Base-by-base conservation (phyloP, 208 protist species). In the Jaenimonas drosophilae region DNA sequence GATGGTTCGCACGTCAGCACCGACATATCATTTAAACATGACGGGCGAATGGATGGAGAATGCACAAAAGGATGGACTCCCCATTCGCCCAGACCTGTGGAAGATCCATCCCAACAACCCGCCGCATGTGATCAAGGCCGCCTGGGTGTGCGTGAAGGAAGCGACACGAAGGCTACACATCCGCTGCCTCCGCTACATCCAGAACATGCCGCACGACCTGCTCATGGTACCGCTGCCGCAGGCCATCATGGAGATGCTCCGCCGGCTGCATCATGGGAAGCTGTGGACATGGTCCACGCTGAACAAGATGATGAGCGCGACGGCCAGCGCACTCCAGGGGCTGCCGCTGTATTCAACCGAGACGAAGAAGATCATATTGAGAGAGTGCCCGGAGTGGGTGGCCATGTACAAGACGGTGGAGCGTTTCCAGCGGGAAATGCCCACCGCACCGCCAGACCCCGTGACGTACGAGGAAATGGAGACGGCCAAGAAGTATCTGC, bases 151-250 rank as follows among this genome's bases (percentile, higher is more conserved):
- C 9, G 37, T 42, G 19, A 42, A 11, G 37, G 19, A 42, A 20
- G 9, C n/a, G 6, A 20, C 23, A 6, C 9, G 37, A 21, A 20
- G 23, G 37, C 37, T 25, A 7, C 37, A 42, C 37, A 42, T 42
- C 37, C 37, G 37, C 16, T 42, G 37, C 19, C 37, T 42, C n/a
- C 14, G 23, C 7, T 25, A 42, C 16, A 11, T 42, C 37, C 14
- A 42, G 37, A 42, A 42, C 37, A 42, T 42, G 37, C 37, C 37
- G 37, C 23, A 21, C 37, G 37, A 42, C 16, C 16, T 42, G 37
- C 23, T 42, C 7, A 20, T 25, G 37, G 16, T 25, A 20, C 14
- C 14, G 16, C 14, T 42, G 7, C 16, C 23, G 37, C 23, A 11
- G 19, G 37, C 37, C 19, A 42, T 42, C 16, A 11, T 42, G 37